Evolutionary conservation across 202 grass and related monocot species (phyloP), one percentile per base, ranked within the genome.

Genomic region (Cymbopogon flexuosus): DNA sequence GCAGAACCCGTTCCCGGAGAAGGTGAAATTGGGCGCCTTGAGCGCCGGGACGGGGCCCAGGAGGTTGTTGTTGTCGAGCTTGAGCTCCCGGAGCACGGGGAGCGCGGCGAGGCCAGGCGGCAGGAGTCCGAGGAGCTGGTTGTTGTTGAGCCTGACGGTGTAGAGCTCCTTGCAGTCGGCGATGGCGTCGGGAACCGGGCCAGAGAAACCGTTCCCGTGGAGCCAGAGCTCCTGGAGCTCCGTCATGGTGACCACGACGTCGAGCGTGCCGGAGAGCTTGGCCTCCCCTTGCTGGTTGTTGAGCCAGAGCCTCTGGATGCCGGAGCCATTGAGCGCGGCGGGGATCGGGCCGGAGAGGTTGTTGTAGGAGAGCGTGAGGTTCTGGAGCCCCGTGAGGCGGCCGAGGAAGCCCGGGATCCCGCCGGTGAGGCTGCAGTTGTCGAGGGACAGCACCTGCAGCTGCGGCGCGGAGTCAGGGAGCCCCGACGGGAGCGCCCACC

Each of bases 141-240:
- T 98, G 81, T 0, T 58, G 79, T 93, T 95, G 74, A 95, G 81
- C 43, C 21, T 79, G 78, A 98, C 72, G 8, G 21, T 66, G 15
- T 2, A 10, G 47, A 98, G 72, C 7, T 58, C 54, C 36, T 33
- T 83, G 81, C 87, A 89, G 24, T 15, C 54, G 60, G 36, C 86
- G 68, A 98, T 91, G 47, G 7, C 76, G 24, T 76, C 70, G 5
- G 95, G 88, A 78, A 98, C 81, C 13, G 88, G 58, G 5, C 95
- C 95, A 4, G 86, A 75, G 87, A 98, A 95, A 11, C 85, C 24
- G 73, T 98, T 98, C 11, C 92, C 95, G 62, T 98, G 95, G 10
- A 98, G 90, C 95, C 95, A 98, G 2, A 89, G 88, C 12, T 84
- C 33, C n/a, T 80, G 84, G 7, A 98, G 86, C 35, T 45, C 60